Conservation (phyloP, 148 eudicot genomes). For the Chenopodium quinoa region DNA sequence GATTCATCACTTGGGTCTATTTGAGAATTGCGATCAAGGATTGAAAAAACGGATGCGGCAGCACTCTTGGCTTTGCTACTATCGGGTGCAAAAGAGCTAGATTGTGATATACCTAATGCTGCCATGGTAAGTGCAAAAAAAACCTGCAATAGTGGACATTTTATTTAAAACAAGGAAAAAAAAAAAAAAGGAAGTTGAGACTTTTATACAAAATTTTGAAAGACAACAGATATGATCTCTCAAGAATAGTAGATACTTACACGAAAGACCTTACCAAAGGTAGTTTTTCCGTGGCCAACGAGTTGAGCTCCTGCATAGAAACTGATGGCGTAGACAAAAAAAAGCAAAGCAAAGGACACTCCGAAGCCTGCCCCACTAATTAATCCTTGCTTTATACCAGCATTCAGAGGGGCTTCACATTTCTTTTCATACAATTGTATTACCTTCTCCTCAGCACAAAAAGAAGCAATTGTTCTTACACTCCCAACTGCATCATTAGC, state of each 20-base stretch:
- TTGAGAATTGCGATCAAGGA: slow-evolving; percentile 57
- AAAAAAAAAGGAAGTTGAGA: background rate
- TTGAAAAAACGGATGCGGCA: slow-evolving; percentile 52
- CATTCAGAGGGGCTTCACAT: slow-evolving; percentile 47
- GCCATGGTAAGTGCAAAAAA: slow-evolving; percentile 63
- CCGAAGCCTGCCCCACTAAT: slow-evolving; percentile 58
- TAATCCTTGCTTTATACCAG: slow-evolving; percentile 51
- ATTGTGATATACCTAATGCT: slow-evolving; percentile 45
- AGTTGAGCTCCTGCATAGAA: slow-evolving; percentile 64
- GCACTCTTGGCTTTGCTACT: slow-evolving; percentile 52
- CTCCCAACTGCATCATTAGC: slow-evolving; percentile 76
- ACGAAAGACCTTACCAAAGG: slow-evolving; percentile 44
- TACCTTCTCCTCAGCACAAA: slow-evolving; percentile 61
- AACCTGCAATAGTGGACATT: slow-evolving; percentile 36
- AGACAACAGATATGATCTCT: too few species aligned
- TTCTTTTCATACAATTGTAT: slow-evolving; percentile 47
- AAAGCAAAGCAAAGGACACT: slow-evolving; percentile 38
- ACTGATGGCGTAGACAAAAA: slow-evolving; percentile 40
- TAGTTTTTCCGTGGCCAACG: slow-evolving; percentile 48
- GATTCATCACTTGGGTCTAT: slow-evolving; percentile 62
- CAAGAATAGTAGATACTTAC: slow-evolving; percentile 29
- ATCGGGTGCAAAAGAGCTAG: slow-evolving; percentile 50
- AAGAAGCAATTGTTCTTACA: slow-evolving; percentile 71
- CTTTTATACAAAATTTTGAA: background rate
- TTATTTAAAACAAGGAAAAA: too few species aligned